phyloP scores from a whole-genome alignment of 1,284 basidiomycete genomes.

The Leucoagaricus sp. region DNA sequence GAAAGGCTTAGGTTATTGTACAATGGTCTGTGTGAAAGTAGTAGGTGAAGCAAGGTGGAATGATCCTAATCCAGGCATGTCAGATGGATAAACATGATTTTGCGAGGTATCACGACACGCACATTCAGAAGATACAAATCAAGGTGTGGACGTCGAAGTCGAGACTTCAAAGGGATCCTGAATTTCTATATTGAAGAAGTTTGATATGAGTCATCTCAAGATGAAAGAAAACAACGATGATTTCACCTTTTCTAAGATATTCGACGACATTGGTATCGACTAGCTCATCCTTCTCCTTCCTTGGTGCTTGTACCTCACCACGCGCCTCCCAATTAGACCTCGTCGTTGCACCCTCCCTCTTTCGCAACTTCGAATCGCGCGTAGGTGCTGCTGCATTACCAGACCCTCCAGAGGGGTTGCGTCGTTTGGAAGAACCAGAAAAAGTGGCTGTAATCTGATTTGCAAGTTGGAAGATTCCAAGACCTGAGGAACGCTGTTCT shows the following conservation, averaged over 20 bases:
- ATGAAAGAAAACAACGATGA: not conserved
- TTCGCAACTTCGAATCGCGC: conserved; percentile 41
- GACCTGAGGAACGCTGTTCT: conserved; percentile 16
- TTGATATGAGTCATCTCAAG: conserved; percentile 3
- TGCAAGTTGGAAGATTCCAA: conserved; percentile 29
- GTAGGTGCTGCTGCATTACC: conserved; percentile 33
- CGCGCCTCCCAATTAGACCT: conserved; percentile 24
- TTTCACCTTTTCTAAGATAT: conserved; percentile 39
- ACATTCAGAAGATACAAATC: not conserved
- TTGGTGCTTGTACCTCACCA: conserved; percentile 31
- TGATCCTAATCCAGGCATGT: not conserved
- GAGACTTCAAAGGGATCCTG: conserved; percentile 40
- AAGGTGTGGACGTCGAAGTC: conserved; percentile 18
- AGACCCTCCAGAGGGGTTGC: conserved; percentile 35
- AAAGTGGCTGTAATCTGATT: conserved; percentile 35
- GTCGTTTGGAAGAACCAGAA: conserved; percentile 34
- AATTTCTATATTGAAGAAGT: conserved; percentile 35
- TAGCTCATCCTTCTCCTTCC: conserved; percentile 44
- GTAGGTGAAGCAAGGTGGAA: not conserved
- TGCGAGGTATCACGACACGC: not conserved
- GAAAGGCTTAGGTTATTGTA: conserved; percentile 1
- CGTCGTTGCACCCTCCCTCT: conserved; percentile 36
- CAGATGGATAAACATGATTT: not conserved
- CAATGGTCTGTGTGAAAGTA: not conserved
- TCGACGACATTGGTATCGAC: conserved; percentile 40